Conservation (phyloP, 2,329 filamentous ascomycete genomes). For the Neoarthrinium moseri region DNA sequence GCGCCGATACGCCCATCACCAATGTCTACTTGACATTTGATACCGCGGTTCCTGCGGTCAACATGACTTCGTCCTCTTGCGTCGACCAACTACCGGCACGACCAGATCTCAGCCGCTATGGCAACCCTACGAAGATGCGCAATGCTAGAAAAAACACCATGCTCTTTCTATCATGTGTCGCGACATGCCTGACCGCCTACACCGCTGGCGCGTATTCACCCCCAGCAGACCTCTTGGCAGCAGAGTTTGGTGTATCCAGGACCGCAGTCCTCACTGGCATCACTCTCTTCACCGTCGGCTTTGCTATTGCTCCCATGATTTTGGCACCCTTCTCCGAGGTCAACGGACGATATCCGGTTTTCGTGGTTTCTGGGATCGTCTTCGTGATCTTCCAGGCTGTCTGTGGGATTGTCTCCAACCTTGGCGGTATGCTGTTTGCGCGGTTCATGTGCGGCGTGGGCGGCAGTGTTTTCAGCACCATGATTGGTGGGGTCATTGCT, state of each 20-base stretch:
- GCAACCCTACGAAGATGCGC: constrained; percentile 74
- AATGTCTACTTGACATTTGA: constrained; percentile 63
- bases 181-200: constrained; percentile 77
- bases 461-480: constrained; percentile 77
- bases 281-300: constrained; percentile 78
- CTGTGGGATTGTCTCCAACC: constrained; percentile 68
- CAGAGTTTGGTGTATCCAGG: constrained; percentile 62
- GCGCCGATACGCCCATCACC: constrained; percentile 34
- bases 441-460: constrained; percentile 78
- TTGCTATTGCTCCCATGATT: constrained; percentile 79
- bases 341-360: constrained; percentile 82
- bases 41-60: constrained; percentile 50
- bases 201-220: constrained; percentile 79
- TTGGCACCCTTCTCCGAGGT: constrained; percentile 84
- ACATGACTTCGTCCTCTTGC: constrained; percentile 19
- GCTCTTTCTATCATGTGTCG: constrained; percentile 71
- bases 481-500: constrained; percentile 88
- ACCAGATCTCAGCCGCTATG: constrained; percentile 66
- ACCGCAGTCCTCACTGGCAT: constrained; percentile 73
- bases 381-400: constrained; percentile 71
- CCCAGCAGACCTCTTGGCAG: constrained; percentile 61
- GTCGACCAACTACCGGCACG: constrained; percentile 46
- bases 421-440: constrained; percentile 71
- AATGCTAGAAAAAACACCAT: constrained; percentile 66
- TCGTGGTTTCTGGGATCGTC: constrained; percentile 69